Percentiles rank a stretch among this genome's conserved stretches.
Conservation (phyloP, 176 grass and related monocot species). For the Oryza meyeriana region DNA sequence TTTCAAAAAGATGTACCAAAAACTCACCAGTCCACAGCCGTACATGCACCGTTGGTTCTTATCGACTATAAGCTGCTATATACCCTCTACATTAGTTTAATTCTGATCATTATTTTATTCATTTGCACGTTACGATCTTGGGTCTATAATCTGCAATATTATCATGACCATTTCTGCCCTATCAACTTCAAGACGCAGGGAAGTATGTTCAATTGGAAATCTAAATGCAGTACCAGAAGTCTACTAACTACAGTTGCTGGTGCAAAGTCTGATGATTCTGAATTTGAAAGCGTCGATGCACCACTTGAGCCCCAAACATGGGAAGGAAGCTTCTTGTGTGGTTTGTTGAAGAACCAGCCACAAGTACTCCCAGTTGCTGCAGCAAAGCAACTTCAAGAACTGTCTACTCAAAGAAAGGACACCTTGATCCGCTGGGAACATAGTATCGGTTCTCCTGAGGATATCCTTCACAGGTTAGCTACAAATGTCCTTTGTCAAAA, state of each 20-base stretch:
- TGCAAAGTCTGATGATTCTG: constrained; percentile 42
- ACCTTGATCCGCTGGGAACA: constrained; percentile 47
- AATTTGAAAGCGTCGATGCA: constrained; percentile 52
- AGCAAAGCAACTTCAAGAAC: constrained; percentile 51
- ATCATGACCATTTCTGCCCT: background rate
- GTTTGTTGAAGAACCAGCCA: constrained; percentile 55
- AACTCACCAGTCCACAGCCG: background rate
- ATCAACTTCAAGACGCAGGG: constrained; percentile 37
- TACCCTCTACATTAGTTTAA: background rate
- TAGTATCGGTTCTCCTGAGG: constrained; percentile 56
- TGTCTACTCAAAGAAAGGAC: constrained; percentile 55
- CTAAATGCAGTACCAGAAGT: constrained; percentile 21
- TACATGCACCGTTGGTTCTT: background rate
- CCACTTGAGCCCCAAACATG: constrained; percentile 61
- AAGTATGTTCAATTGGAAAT: constrained; percentile 23
- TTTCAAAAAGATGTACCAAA: background rate
- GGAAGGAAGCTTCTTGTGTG: constrained; percentile 61
- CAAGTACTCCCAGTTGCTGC: constrained; percentile 50
- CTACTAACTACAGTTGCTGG: constrained; percentile 29
- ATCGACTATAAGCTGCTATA: background rate
- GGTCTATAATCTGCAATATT: background rate
- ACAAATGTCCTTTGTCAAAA: background rate
- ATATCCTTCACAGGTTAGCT: constrained; percentile 60
- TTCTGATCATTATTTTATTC: background rate
- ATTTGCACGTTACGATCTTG: background rate